Percentiles rank a stretch among this genome's conserved stretches.
Evolutionary conservation across 495 filamentous ascomycete species (phyloP).

Genomic region (Hypoxylon trugodes): DNA sequence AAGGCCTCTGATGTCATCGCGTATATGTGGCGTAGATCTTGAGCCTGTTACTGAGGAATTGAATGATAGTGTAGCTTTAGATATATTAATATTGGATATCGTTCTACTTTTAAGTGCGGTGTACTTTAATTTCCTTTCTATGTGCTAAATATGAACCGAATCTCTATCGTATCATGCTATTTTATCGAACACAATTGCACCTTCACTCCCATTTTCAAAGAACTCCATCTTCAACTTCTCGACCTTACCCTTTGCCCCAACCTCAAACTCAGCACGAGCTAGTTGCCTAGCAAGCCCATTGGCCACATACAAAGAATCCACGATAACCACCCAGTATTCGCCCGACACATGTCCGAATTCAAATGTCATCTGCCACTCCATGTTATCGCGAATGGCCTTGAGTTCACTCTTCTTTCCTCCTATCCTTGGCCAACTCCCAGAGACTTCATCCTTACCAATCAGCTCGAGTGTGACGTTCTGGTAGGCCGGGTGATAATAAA

Average conservation of each 20-base stretch:
- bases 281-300: slow-evolving; percentile 31
- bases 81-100: too few species aligned
- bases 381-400: slow-evolving; percentile 35
- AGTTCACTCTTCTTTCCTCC: slow-evolving; percentile 19
- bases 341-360: slow-evolving; percentile 47
- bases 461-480: slow-evolving; percentile 47
- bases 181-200: slow-evolving; percentile 37
- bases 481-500: slow-evolving; percentile 54
- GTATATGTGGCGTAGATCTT: too few species aligned
- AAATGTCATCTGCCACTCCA: slow-evolving; percentile 41
- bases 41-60: too few species aligned
- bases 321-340: slow-evolving; percentile 46
- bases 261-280: slow-evolving; percentile 48
- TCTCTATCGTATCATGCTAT: slow-evolving; percentile 6
- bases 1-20: too few species aligned
- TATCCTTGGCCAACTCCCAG: background rate
- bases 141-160: background rate
- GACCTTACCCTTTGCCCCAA: slow-evolving; percentile 48
- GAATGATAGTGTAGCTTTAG: too few species aligned
- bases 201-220: slow-evolving; percentile 46
- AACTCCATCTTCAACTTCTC: slow-evolving; percentile 44
- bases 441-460: background rate
- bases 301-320: slow-evolving; percentile 27
- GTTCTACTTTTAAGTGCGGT: too few species aligned
- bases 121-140: background rate